phyloP scores from a whole-genome alignment of 2,329 filamentous ascomycete genomes.

The Pseudovirgaria hyperparasitica region DNA sequence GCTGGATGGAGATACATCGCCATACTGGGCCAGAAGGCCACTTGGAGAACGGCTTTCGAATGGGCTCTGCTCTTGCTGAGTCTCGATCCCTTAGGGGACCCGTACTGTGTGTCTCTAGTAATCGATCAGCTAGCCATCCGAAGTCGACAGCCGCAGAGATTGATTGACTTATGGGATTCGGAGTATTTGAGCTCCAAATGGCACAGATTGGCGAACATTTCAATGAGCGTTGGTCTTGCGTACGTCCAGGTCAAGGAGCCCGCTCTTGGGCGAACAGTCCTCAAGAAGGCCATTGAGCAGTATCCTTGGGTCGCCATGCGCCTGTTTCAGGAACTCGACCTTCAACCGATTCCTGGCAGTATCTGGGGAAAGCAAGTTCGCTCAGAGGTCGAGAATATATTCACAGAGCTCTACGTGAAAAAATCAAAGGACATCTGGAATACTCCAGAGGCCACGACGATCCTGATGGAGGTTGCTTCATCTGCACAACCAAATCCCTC shows the following conservation, averaged over 20 bases:
- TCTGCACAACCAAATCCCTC: conserved; percentile 22
- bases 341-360: conserved; percentile 61
- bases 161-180: conserved; percentile 54
- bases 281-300: conserved; percentile 55
- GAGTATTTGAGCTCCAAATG: conserved; percentile 34
- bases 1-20: conserved; percentile 80
- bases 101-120: conserved; percentile 68
- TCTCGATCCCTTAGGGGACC: conserved; percentile 60
- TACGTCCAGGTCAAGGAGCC: conserved; percentile 57
- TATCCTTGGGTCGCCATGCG: conserved; percentile 77
- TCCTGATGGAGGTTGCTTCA: conserved; percentile 59
- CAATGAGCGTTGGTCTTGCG: conserved; percentile 66
- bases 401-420: conserved; percentile 62
- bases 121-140: conserved; percentile 79
- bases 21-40: conserved; percentile 79
- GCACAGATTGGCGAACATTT: conserved; percentile 53
- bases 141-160: conserved; percentile 61
- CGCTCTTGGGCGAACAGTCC: conserved; percentile 49
- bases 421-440: conserved; percentile 79
- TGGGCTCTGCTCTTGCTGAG: conserved; percentile 80
- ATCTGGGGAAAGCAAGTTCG: conserved; percentile 71
- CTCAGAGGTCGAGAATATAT: conserved; percentile 51
- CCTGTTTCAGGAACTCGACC: conserved; percentile 66
- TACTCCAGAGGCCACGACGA: conserved; percentile 52
- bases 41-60: conserved; percentile 83